Evolutionary conservation across 2,329 filamentous ascomycete genomes (phyloP), one percentile per base, ranked within the genome.

Genomic region (Colletotrichum plurivorum): DNA sequence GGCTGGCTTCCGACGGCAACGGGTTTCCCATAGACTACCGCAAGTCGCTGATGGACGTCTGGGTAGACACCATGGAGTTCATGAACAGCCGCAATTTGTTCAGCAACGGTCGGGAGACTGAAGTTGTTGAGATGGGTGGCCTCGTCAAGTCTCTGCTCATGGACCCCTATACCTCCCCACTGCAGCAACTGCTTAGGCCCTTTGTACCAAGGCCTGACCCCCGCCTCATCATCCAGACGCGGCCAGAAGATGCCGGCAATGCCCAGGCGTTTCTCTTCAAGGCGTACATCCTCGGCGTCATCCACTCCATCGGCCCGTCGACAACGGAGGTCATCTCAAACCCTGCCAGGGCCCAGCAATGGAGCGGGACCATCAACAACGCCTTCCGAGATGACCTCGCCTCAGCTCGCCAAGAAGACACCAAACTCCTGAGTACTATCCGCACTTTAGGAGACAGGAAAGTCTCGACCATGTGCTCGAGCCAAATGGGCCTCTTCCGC

Each of bases 21-120:
- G 69, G 71, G 2, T 77, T 77, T 41, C 72, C 75, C 0, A 73
- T 77, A 48, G 75, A 78, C 59, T 77, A 79, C 57, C 27, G 60
- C 5, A 78, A 75, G 64, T 62, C 73, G 2, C 45, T 72, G 2
- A 71, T 72, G 10, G 65, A 76, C 25, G 71, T 78, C 7, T 79
- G 74, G 76, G 71, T 69, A 2, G 74, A 78, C 55, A 73, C 73
- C 1, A 75, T 78, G 63, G 48, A 72, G 25, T 77, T 74, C 57
- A 65, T 73, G 45, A 75, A 73, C 56, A 1, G 12, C 2, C 20
- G 45, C 20, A 9, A 7, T 1, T 20, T 58, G 15, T 49, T 71
- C 13, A 45, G 22, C 12, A 10, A n/a, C 7, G 1, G 31, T 1
- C 27, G 10, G 6, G 16, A 43, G 25, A 12, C 6, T 22, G 5